Evolutionary conservation across 257 asterid species (phyloP).

Genomic region (Solanum tarapatanum): DNA sequence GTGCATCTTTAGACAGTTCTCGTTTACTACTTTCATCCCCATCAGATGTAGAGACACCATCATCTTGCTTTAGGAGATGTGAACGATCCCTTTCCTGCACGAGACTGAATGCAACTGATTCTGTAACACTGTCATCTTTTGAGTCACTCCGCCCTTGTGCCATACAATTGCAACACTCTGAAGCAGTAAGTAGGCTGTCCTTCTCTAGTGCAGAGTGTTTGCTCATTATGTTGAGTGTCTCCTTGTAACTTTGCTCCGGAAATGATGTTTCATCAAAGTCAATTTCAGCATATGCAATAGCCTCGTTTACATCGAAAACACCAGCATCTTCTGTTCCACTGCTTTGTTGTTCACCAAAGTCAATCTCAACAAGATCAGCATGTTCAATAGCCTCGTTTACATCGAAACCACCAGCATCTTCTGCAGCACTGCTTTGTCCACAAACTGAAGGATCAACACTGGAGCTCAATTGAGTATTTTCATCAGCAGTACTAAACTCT

Average conservation of each 20-base stretch:
- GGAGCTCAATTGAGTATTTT: constrained; percentile 6
- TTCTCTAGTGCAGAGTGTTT: constrained; percentile 18
- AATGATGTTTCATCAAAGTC: constrained; percentile 43
- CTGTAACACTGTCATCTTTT: neutral
- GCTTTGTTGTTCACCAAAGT: constrained; percentile 28
- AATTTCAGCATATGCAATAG: constrained; percentile 14
- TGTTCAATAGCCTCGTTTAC: constrained; percentile 5
- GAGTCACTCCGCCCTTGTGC: constrained; percentile 13
- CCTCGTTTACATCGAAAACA: constrained; percentile 1
- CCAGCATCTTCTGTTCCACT: neutral
- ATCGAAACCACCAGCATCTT: constrained; percentile 4
- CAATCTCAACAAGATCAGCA: constrained; percentile 18
- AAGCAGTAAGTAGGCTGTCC: constrained; percentile 7
- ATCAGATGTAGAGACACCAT: neutral
- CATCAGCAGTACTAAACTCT: constrained; percentile 2
- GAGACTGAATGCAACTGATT: neutral
- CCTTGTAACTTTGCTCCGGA: constrained; percentile 39
- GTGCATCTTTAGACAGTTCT: neutral
- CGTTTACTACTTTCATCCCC: neutral
- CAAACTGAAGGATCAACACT: constrained; percentile 10
- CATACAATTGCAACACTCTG: constrained; percentile 20
- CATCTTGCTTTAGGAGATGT: constrained; percentile 5
- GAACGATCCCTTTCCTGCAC: neutral
- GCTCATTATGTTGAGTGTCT: constrained; percentile 16
- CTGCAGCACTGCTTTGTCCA: constrained; percentile 10